phyloP scores from a whole-genome alignment of 192 early-diverging fungal species.

The Gigaspora rosea region DNA sequence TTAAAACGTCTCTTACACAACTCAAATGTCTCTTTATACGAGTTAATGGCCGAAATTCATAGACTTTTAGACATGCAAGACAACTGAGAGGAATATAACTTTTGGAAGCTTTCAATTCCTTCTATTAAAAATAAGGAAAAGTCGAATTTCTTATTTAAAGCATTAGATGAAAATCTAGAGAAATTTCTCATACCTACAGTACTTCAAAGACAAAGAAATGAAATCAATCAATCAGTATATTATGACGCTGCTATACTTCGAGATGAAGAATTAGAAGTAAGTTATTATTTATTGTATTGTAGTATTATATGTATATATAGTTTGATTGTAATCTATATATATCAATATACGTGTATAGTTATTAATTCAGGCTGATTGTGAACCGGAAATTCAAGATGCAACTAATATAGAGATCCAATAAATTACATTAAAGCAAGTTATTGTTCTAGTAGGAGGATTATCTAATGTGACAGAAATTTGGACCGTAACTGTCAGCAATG shows the following conservation, averaged over 20 bases:
- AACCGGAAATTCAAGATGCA: too few species aligned
- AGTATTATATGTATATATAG: too few species aligned
- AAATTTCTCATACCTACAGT: neutral
- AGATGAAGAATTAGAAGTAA: neutral
- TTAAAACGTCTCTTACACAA: neutral
- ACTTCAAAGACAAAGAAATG: neutral
- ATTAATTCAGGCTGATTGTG: too few species aligned
- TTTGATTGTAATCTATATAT: too few species aligned
- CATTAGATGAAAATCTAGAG: neutral
- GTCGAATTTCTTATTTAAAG: neutral
- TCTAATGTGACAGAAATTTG: too few species aligned
- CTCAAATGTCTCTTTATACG: neutral
- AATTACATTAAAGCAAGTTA: too few species aligned
- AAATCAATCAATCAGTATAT: neutral
- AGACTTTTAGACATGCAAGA: neutral
- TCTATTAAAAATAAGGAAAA: neutral
- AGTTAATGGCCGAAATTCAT: neutral
- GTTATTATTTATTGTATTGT: neutral
- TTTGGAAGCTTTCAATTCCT: slow-evolving; percentile 3
- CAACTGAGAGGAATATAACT: neutral
- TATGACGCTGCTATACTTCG: neutral
- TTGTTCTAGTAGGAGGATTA: too few species aligned
- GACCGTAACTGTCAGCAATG: too few species aligned
- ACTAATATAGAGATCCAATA: too few species aligned
- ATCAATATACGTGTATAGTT: too few species aligned